phyloP scores from a whole-genome alignment of 2,329 filamentous ascomycete genomes.

The Aspergillus viridinutans region DNA sequence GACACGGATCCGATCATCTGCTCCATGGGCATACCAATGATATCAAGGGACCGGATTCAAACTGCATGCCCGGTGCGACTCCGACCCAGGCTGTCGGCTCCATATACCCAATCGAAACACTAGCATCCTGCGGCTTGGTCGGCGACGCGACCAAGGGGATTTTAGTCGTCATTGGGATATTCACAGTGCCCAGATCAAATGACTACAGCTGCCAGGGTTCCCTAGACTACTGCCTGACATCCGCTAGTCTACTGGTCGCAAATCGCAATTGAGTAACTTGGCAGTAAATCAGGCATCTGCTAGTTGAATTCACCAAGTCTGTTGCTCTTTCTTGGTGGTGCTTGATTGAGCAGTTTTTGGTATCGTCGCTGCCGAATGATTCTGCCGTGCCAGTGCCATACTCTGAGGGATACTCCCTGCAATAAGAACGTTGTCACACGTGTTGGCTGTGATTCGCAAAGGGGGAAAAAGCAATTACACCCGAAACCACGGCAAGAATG shows the following conservation, averaged over 20 bases:
- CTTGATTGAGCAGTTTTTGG: background rate
- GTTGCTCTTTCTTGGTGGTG: background rate
- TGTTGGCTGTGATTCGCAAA: background rate
- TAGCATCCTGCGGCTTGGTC: background rate
- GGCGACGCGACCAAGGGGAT: background rate
- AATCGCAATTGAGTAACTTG: background rate
- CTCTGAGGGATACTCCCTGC: background rate
- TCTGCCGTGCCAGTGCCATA: background rate
- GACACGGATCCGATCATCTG: background rate
- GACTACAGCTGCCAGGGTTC: background rate
- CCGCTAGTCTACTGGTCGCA: background rate
- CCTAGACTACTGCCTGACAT: background rate
- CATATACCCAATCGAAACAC: conserved; percentile 8
- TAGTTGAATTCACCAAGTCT: background rate
- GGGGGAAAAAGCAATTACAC: background rate
- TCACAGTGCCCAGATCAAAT: background rate
- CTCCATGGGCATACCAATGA: background rate
- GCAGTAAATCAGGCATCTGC: background rate
- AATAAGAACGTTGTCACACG: background rate
- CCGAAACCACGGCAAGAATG: background rate
- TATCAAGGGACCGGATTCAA: background rate
- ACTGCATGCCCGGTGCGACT: conserved; percentile 10
- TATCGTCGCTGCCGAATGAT: background rate
- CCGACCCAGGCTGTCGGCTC: conserved; percentile 13
- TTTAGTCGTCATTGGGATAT: background rate